Evolutionary conservation across 2,329 filamentous ascomycete species (phyloP).

Genomic region (Hymenoscyphus albidus): DNA sequence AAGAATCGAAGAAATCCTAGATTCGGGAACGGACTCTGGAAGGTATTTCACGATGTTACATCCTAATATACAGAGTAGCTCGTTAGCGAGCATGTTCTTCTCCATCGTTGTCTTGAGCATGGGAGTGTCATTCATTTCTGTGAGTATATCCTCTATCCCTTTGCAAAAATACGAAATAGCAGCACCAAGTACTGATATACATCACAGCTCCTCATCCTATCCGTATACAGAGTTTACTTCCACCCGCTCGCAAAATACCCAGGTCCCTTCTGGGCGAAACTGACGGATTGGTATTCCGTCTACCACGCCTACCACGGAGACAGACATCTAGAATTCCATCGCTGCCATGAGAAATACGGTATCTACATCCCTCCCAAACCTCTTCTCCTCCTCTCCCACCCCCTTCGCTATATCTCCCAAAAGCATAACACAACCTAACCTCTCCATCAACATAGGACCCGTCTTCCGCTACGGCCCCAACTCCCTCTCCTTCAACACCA

Average conservation of each 20-base stretch:
- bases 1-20: background rate
- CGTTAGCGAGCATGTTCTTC: background rate
- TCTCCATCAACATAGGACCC: conserved; percentile 27
- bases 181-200: background rate
- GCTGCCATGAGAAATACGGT: conserved; percentile 38
- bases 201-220: conserved; percentile 32
- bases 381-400: background rate
- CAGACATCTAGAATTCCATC: conserved; percentile 36
- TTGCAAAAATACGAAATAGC: background rate
- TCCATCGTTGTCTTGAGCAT: background rate
- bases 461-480: conserved; percentile 77
- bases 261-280: conserved; percentile 36
- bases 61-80: background rate
- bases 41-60: background rate
- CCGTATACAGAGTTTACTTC: conserved; percentile 35
- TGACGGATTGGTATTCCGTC: conserved; percentile 34
- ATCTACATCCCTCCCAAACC: background rate
- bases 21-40: background rate
- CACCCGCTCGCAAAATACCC: conserved; percentile 38
- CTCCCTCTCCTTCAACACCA: conserved; percentile 72
- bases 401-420: background rate
- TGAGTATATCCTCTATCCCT: background rate
- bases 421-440: background rate
- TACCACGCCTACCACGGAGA: conserved; percentile 38
- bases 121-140: background rate